Percentiles rank a stretch among this genome's conserved stretches.
Conservation (phyloP, 1,284 basidiomycete genomes). For the Sporisorium sorghi region DNA sequence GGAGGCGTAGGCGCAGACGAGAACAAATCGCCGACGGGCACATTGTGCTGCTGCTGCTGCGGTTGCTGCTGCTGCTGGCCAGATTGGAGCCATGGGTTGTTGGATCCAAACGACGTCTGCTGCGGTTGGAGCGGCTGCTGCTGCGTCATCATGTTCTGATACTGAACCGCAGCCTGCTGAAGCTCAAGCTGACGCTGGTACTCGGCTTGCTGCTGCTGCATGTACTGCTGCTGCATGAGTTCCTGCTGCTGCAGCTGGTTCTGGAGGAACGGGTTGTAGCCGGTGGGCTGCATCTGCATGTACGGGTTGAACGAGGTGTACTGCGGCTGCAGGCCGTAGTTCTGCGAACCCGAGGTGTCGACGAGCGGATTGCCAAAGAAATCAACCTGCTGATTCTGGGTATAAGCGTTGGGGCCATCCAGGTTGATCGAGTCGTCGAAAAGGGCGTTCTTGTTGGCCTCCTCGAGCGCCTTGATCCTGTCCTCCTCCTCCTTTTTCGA, state of each 20-base stretch:
- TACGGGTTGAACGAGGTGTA: constrained; percentile 73
- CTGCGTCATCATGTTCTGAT: constrained; percentile 70
- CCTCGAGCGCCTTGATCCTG: constrained; percentile 73
- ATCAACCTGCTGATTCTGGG: constrained; percentile 62
- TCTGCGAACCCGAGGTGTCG: constrained; percentile 46
- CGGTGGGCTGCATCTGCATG: constrained; percentile 71
- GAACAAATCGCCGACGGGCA: constrained; percentile 61
- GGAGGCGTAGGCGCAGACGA: constrained; percentile 48
- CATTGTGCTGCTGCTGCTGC: constrained; percentile 50
- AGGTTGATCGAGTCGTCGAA: constrained; percentile 77
- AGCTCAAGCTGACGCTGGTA: constrained; percentile 69
- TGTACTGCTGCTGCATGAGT: constrained; percentile 74
- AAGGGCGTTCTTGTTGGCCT: constrained; percentile 79
- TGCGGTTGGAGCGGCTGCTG: constrained; percentile 71
- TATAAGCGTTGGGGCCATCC: constrained; percentile 61
- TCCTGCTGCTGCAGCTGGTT: constrained; percentile 77
- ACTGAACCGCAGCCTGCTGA: constrained; percentile 70
- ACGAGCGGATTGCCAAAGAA: constrained; percentile 63
- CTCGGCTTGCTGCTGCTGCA: constrained; percentile 64
- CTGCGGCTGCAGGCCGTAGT: constrained; percentile 72
- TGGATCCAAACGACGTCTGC: constrained; percentile 80
- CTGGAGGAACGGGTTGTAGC: constrained; percentile 65
- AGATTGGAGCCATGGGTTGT: constrained; percentile 79
- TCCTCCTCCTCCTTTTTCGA: constrained; percentile 81
- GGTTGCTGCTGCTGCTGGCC: constrained; percentile 51